Evolutionary conservation across 2,329 filamentous ascomycete genomes (phyloP), one percentile per base, ranked within the genome.

Genomic region (Cladophialophora exuberans): DNA sequence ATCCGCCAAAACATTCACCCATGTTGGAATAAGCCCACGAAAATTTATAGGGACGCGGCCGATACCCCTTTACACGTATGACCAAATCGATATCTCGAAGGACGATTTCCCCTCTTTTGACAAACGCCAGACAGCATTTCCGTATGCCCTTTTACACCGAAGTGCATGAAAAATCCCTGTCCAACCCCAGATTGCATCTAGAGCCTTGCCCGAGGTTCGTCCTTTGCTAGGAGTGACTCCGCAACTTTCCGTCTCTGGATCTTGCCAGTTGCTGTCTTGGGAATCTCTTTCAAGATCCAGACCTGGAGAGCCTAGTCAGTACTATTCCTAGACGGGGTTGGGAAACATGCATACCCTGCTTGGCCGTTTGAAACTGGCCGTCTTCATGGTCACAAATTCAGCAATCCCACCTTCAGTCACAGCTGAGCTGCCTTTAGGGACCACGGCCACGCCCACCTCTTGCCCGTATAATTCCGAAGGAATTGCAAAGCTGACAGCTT

Each of bases 211-310:
- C 76, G 79, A 3, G 73, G 70, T 53, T 72, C 72, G 54, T 85
- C 84, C 70, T 86, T 81, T 77, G 89, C 89, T 71, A 86, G 78
- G 88, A 95, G 93, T 25, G 83, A 83, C 72, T 93, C 89, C 11
- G 89, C 89, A n/a, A 95, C 89, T 66, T 92, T 89, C 59, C 89
- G 82, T 58, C 90, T 79, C 74, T 95, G 90, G 56, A 95, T 88
- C 79, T 95, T 95, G 52, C 90, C 90, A 4, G 90, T 95, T n/a
- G 90, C 89, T 3, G 90, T 93, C 80, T 95, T 95, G 60, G 90
- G 90, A 84, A 95, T 95, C 62, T 86, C 76, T 54, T 90, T 82
- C 30, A 89, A 89, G 65, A 94, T 91, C 76, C 88, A 94, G 30
- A 92, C 77, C 43, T 20, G 17, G 7, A 44, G 22, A 13, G 11